Percentiles rank a stretch among this genome's conserved stretches.
These are phyloP conservation scores for Phlyctochytrium bullatum DNA, from an alignment of 192 early-diverging fungal genomes.

Conservation along the genomic window DNA sequence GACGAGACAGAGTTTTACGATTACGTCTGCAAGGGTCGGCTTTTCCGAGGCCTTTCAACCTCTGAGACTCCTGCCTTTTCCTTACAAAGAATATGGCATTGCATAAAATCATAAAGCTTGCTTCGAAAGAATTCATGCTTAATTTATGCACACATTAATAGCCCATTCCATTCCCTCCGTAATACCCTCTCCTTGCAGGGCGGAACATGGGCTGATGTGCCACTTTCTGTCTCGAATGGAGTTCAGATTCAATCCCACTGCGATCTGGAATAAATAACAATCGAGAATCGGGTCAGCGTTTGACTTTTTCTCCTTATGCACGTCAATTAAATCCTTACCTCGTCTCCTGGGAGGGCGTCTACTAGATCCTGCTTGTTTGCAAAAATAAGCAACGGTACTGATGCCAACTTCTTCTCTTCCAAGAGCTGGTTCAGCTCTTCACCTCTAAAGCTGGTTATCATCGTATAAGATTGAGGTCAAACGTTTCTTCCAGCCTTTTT, in stretches of 20 bases:
- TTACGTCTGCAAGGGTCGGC: slow-evolving; percentile 26
- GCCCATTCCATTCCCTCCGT: slow-evolving; percentile 63
- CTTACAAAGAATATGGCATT: background rate
- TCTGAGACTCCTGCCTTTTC: background rate
- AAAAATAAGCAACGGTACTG: slow-evolving; percentile 90
- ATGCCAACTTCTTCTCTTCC: slow-evolving; percentile 84
- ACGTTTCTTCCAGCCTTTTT: slow-evolving; percentile 75
- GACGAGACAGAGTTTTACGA: slow-evolving; percentile 31
- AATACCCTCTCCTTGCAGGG: slow-evolving; percentile 48
- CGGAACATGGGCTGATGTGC: slow-evolving; percentile 63
- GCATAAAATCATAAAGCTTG: background rate
- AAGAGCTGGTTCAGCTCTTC: slow-evolving; percentile 75
- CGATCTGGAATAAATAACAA: slow-evolving; percentile 43
- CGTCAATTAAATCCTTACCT: slow-evolving; percentile 38
- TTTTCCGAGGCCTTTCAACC: slow-evolving; percentile 19
- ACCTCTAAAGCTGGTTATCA: slow-evolving; percentile 29
- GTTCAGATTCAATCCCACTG: slow-evolving; percentile 52
- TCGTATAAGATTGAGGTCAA: slow-evolving; percentile 14
- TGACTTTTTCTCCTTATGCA: background rate
- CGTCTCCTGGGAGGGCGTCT: slow-evolving; percentile 48
- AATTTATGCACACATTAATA: slow-evolving; percentile 36
- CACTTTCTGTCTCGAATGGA: slow-evolving; percentile 55
- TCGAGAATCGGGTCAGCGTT: background rate
- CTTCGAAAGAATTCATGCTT: background rate
- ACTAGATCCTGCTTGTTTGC: slow-evolving; percentile 98